Evolutionary conservation across 768 basidiomycete genomes (phyloP).

Genomic region (Serpula lacrymans): DNA sequence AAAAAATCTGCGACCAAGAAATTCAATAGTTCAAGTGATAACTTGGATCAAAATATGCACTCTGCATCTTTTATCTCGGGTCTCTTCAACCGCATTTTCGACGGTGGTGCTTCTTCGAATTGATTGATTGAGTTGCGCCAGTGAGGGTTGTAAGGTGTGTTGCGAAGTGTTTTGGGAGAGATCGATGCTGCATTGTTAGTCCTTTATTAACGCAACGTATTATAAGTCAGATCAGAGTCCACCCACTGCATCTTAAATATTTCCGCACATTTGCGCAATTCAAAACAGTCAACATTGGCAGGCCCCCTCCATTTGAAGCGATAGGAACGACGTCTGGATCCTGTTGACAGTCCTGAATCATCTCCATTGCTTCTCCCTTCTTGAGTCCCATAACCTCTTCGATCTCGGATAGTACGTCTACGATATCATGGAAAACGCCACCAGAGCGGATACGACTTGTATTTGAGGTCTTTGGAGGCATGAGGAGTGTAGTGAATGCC

Average conservation of each 20-base stretch:
- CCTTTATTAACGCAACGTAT: background rate
- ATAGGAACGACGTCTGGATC: background rate
- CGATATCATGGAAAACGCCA: constrained; percentile 21
- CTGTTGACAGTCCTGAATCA: constrained; percentile 11
- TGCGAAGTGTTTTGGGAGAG: background rate
- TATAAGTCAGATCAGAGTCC: background rate
- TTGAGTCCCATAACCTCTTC: constrained; percentile 15
- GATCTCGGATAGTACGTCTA: constrained; percentile 19
- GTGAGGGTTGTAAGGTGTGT: background rate
- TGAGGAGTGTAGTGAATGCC: constrained; percentile 17
- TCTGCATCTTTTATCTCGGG: background rate
- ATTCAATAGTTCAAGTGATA: too few species aligned
- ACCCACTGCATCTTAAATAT: background rate
- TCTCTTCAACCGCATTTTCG: background rate
- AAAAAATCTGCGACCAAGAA: too few species aligned
- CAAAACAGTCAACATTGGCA: background rate
- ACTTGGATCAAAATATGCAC: constrained; percentile 1
- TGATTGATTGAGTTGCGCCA: background rate
- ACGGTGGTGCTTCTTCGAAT: background rate
- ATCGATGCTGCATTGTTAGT: background rate
- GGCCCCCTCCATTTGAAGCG: background rate
- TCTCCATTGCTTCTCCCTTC: constrained; percentile 17
- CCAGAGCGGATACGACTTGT: constrained; percentile 15
- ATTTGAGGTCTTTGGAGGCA: constrained; percentile 11
- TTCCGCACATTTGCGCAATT: background rate